A percentile compares a stretch with the other conserved stretches of the same genome.
Evolutionary conservation across 208 protist species (phyloP).

Genomic region (Endotrypanum monterogeii): DNA sequence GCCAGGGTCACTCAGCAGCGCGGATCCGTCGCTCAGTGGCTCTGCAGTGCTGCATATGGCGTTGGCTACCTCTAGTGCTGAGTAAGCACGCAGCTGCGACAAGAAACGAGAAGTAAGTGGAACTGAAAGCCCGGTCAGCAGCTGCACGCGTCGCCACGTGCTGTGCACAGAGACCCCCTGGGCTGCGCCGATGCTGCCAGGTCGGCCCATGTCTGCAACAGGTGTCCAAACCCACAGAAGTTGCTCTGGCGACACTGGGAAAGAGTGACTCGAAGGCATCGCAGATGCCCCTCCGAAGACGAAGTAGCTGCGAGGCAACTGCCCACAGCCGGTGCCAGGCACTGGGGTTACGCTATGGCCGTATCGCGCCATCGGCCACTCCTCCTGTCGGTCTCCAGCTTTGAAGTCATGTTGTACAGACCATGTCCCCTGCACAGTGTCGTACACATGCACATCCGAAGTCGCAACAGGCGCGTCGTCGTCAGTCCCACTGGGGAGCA

Average conservation of each 20-base stretch:
- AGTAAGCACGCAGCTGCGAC: conserved; percentile 34
- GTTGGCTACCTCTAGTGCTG: conserved; percentile 22
- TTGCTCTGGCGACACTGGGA: conserved; percentile 42
- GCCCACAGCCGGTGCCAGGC: conserved; percentile 35
- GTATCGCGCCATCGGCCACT: conserved; percentile 62
- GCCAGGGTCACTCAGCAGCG: conserved; percentile 1
- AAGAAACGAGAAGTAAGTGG: conserved; percentile 43
- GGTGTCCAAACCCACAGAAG: conserved; percentile 64
- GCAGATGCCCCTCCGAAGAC: conserved; percentile 32
- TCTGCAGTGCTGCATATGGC: not conserved
- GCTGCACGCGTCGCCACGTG: conserved; percentile 45
- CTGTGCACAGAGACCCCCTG: conserved; percentile 14
- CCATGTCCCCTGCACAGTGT: conserved; percentile 42
- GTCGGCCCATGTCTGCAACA: not conserved
- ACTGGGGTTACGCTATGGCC: conserved; percentile 46
- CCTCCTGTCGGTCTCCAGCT: not conserved
- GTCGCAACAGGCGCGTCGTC: conserved; percentile 22
- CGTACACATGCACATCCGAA: conserved; percentile 43
- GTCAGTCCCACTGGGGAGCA: not conserved
- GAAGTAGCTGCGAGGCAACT: conserved; percentile 22
- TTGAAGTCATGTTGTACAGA: not conserved
- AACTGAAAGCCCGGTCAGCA: conserved; percentile 18
- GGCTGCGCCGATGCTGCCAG: not conserved
- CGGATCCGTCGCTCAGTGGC: not conserved
- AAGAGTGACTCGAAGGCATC: conserved; percentile 3